Percentiles rank a stretch among this genome's conserved stretches.
Conservation (phyloP, 2,329 filamentous ascomycete species). For the Alternaria gaisen region DNA sequence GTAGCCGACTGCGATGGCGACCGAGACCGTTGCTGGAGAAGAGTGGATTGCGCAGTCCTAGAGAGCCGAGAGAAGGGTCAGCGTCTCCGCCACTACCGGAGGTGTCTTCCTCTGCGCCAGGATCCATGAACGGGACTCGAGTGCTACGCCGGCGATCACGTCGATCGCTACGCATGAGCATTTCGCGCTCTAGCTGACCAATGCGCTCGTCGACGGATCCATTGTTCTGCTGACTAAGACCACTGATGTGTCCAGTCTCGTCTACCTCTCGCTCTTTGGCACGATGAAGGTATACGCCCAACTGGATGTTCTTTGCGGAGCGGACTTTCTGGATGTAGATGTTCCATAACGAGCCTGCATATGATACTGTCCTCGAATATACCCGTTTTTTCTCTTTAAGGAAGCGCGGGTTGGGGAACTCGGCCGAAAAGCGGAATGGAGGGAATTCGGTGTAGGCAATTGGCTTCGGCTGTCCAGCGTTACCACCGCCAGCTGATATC, state of each 20-base stretch:
- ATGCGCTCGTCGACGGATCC: slow-evolving; percentile 63
- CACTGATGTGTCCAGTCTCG: slow-evolving; percentile 52
- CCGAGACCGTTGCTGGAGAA: slow-evolving; percentile 30
- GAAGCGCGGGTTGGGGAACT: slow-evolving; percentile 64
- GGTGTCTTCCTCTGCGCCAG: slow-evolving; percentile 51
- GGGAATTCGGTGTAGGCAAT: slow-evolving; percentile 64
- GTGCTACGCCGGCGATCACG: slow-evolving; percentile 42
- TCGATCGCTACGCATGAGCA: slow-evolving; percentile 56
- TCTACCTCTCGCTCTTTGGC: slow-evolving; percentile 64
- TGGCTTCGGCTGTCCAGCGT: slow-evolving; percentile 49
- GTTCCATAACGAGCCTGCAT: slow-evolving; percentile 67
- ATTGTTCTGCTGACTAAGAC: slow-evolving; percentile 48
- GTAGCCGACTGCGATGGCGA: slow-evolving; percentile 30
- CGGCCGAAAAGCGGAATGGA: slow-evolving; percentile 66
- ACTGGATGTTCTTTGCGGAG: slow-evolving; percentile 63
- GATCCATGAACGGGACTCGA: slow-evolving; percentile 34
- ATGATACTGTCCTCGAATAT: slow-evolving; percentile 67
- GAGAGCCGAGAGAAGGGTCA: slow-evolving; percentile 50
- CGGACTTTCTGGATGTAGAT: slow-evolving; percentile 69
- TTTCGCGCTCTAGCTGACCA: slow-evolving; percentile 62
- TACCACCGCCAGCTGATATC: slow-evolving; percentile 47
- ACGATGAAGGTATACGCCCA: slow-evolving; percentile 67
- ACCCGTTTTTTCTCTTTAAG: slow-evolving; percentile 68
- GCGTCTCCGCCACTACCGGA: slow-evolving; percentile 57
- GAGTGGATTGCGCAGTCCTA: slow-evolving; percentile 31